Evolutionary conservation across 352 stramenopile genomes (phyloP).

Genomic region (Globisporangium takayamanum): DNA sequence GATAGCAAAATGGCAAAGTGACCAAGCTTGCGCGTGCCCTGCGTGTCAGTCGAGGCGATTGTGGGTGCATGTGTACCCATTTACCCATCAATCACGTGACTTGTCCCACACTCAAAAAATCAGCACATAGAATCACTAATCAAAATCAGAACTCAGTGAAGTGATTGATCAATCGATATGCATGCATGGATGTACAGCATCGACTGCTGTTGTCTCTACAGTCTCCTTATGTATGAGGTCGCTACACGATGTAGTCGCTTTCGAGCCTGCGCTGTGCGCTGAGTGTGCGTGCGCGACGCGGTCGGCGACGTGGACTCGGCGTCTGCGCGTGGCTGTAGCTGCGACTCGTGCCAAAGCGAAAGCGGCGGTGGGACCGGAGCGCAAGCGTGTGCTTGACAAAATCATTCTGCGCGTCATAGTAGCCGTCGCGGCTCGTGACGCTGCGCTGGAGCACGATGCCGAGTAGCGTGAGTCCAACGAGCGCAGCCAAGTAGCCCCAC

Average conservation of each 20-base stretch:
- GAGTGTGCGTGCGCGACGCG: not conserved
- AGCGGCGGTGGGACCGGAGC: not conserved
- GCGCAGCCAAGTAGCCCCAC: slow-evolving; percentile 54
- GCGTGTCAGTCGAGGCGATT: too few relatives aligned
- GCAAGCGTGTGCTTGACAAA: slow-evolving; percentile 6
- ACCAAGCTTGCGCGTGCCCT: too few relatives aligned
- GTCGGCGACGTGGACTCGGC: not conserved
- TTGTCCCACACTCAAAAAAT: too few relatives aligned
- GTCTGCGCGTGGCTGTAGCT: slow-evolving; percentile 9
- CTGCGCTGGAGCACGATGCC: slow-evolving; percentile 42
- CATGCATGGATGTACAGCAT: not conserved
- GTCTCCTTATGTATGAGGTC: slow-evolving; percentile 1
- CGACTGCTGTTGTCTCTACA: not conserved
- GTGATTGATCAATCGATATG: not conserved
- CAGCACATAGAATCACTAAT: too few relatives aligned
- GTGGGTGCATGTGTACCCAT: too few relatives aligned
- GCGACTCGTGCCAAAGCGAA: not conserved
- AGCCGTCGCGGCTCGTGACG: slow-evolving; percentile 30
- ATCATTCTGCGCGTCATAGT: slow-evolving; percentile 13
- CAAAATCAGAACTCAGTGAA: too few relatives aligned
- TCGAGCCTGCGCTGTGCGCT: not conserved
- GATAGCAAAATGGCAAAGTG: too few relatives aligned
- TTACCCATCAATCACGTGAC: too few relatives aligned
- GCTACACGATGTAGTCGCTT: slow-evolving; percentile 38
- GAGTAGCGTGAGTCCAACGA: slow-evolving; percentile 38